phyloP scores from a whole-genome alignment of 2,329 filamentous ascomycete species.

The Trichoderma gracile region DNA sequence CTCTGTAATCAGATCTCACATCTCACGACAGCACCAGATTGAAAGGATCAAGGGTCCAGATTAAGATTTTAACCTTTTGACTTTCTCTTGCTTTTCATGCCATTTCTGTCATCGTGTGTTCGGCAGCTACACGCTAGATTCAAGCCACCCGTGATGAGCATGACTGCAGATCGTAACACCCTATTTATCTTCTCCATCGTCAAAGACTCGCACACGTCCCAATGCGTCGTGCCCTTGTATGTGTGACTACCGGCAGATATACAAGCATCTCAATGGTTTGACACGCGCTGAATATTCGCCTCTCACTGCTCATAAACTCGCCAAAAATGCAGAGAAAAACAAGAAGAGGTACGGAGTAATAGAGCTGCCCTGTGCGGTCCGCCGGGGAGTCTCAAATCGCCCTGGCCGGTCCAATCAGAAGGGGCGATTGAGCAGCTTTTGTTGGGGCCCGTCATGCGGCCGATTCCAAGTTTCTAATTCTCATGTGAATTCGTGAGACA shows the following conservation, averaged over 20 bases:
- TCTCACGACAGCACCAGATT: too few species aligned
- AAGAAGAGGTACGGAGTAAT: background rate
- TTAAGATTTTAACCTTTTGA: too few species aligned
- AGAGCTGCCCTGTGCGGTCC: constrained; percentile 1
- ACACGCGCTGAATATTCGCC: background rate
- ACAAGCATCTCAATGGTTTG: too few species aligned
- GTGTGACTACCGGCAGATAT: too few species aligned
- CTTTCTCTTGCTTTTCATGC: too few species aligned
- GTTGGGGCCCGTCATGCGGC: constrained; percentile 5
- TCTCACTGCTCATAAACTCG: background rate
- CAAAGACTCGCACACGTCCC: too few species aligned
- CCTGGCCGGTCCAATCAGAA: constrained; percentile 11
- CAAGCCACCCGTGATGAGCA: background rate
- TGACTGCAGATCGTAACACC: too few species aligned
- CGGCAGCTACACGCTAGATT: background rate
- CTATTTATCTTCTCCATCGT: too few species aligned
- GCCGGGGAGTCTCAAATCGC: constrained; percentile 13
- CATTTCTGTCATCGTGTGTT: background rate
- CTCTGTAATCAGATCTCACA: too few species aligned
- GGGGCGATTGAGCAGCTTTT: background rate
- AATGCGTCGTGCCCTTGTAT: too few species aligned
- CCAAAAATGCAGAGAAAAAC: background rate
- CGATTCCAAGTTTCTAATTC: background rate
- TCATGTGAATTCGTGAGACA: background rate
- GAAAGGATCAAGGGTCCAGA: too few species aligned